These are phyloP conservation scores for Fusarium kyushuense DNA, from an alignment of 2,329 filamentous ascomycete genomes.

Conservation along the genomic window DNA sequence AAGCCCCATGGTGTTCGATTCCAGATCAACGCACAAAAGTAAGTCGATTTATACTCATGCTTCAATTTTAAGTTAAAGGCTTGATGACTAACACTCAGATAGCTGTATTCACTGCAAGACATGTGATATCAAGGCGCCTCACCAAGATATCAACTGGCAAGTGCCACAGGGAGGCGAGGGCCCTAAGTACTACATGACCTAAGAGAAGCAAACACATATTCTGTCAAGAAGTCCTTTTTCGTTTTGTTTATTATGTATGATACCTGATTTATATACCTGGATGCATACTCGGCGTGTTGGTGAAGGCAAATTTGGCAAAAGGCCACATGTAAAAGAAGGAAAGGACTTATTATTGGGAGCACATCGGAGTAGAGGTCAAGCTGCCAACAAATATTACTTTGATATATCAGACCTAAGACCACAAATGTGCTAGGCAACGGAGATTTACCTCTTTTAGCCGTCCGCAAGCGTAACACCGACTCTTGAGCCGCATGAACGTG, in stretches of 20 bases:
- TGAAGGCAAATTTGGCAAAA: conserved; percentile 16
- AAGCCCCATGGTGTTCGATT: conserved; percentile 92
- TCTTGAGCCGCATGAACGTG: conserved; percentile 29
- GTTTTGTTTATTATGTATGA: conserved; percentile 42
- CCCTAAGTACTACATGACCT: conserved; percentile 79
- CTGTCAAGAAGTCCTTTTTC: conserved; percentile 14
- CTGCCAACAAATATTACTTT: conserved; percentile 21
- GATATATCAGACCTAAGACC: conserved; percentile 1
- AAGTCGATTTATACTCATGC: conserved; percentile 59
- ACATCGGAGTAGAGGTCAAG: conserved; percentile 39
- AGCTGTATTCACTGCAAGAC: conserved; percentile 99
- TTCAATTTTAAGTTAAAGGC: not conserved
- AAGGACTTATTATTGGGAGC: conserved; percentile 26
- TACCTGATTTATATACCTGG: conserved; percentile 45
- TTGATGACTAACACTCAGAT: conserved; percentile 25
- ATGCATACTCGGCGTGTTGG: conserved; percentile 42
- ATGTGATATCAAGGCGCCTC: conserved; percentile 97
- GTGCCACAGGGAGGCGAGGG: conserved; percentile 92
- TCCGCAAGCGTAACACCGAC: conserved; percentile 1
- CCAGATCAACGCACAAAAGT: conserved; percentile 98
- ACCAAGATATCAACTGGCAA: conserved; percentile 97
- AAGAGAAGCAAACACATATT: conserved; percentile 17
- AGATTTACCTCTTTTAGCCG: not conserved
- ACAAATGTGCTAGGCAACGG: not conserved
- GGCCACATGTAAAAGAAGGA: conserved; percentile 21